phyloP scores from a whole-genome alignment of 192 early-diverging fungal species.

The Irineochytrium annulatum region DNA sequence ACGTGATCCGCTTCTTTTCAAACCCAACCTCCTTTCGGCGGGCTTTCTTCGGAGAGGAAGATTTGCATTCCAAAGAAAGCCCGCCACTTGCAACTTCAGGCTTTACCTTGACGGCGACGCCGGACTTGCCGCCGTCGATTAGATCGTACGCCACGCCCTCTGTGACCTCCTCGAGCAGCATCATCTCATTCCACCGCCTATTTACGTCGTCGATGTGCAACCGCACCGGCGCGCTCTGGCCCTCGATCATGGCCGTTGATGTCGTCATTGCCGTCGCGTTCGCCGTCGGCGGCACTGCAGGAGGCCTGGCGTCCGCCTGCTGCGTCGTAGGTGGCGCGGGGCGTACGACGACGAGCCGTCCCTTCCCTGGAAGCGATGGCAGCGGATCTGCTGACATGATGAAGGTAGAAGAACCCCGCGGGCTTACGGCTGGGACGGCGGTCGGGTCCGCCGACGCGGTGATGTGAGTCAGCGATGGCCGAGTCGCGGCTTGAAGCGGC shows the following conservation, averaged over 20 bases:
- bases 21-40: no score
- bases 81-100: neutral
- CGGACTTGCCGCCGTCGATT: neutral
- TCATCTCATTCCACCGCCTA: conserved; percentile 4
- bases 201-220: neutral
- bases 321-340: neutral
- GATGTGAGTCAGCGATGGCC: neutral
- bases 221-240: neutral
- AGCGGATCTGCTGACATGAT: neutral
- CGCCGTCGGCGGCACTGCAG: neutral
- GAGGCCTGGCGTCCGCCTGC: neutral
- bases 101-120: neutral
- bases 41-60: neutral
- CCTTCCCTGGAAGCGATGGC: neutral
- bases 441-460: neutral
- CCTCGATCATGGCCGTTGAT: neutral
- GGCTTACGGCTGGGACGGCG: neutral
- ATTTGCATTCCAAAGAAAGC: neutral
- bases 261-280: neutral
- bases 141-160: no score
- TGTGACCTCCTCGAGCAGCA: no score
- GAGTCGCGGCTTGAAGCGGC: neutral
- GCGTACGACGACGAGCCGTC: neutral
- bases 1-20: neutral
- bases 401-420: neutral